Base-by-base conservation (phyloP, 768 basidiomycete species). In the Fomitopsis pulvina region DNA sequence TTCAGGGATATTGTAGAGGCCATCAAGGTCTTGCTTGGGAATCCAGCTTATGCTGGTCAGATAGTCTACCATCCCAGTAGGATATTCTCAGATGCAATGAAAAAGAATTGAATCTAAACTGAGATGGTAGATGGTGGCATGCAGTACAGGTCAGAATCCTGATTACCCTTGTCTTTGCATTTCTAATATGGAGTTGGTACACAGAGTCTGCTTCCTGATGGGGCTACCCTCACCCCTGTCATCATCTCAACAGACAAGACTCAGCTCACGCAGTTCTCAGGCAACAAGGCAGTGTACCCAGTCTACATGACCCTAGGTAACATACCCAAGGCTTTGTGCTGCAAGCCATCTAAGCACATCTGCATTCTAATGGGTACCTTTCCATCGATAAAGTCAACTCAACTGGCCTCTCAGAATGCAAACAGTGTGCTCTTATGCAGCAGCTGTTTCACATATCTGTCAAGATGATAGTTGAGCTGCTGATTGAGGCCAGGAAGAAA, bases 61-160 rank as follows among this genome's bases (percentile, higher is more conserved):
- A 59, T 74, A 0, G 44, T 56, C 0, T 64, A 69, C 48, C 53
- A 54, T n/a, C 74, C 72, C 0, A 68, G 72, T 45, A 52, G 57
- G 4, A 66, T 70, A 38, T 74, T 65, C 46, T 37, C 50, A 0
- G 66, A 71, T 48, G 45, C 26, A 0, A 58, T 60, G 3, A 30
- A 60, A 11, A 62, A 40, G 2, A 44, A 50, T 1, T 53, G 66
- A 0, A 21, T 73, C 0, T 73, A 63, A 48, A 45, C 51, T 45
- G 71, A 78, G 42, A 71, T 76, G 68, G 64, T 72, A 45, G 69
- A 39, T 78, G 76, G 77, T 78, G 76, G 77, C 75, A 71, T 72
- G 43, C 48, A 3, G 68, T 64, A 1, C 76, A 79, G 64, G 76
- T 77, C 49, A 37, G 67, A 20, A 14, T 12, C 11, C 9, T 41